phyloP scores from a whole-genome alignment of 768 basidiomycete species.

The Mycena vitilis region DNA sequence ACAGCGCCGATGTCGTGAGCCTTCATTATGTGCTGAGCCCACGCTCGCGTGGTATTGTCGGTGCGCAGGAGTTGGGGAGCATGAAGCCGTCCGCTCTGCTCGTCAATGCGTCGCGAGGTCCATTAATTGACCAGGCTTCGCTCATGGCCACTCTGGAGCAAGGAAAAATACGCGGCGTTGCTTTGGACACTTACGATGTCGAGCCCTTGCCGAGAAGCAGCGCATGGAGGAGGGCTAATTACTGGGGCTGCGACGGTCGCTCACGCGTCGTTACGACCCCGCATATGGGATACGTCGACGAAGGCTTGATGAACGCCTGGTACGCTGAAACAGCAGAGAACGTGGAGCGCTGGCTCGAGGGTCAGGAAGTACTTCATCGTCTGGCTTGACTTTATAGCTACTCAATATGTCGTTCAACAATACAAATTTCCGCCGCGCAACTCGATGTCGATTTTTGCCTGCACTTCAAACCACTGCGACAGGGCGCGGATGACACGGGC shows the following conservation, averaged over 20 bases:
- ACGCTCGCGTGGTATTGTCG: slow-evolving; percentile 5
- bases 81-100: slow-evolving; percentile 5
- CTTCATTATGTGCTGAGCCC: slow-evolving; percentile 5
- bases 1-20: slow-evolving; percentile 6
- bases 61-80: not conserved
- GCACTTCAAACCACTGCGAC: too few species aligned
- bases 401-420: not conserved
- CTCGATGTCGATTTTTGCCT: too few species aligned
- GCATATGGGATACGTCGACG: slow-evolving; percentile 21
- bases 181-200: slow-evolving; percentile 9
- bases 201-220: not conserved
- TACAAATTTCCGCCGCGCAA: not conserved
- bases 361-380: slow-evolving; percentile 16
- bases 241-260: slow-evolving; percentile 11
- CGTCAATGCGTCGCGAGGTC: slow-evolving; percentile 11
- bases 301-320: slow-evolving; percentile 19
- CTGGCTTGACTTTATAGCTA: not conserved
- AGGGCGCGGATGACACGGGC: too few species aligned
- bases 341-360: slow-evolving; percentile 18
- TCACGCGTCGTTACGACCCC: slow-evolving; percentile 13
- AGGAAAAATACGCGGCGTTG: not conserved
- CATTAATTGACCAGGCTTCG: slow-evolving; percentile 5
- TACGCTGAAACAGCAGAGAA: slow-evolving; percentile 25
- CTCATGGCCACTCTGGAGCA: slow-evolving; percentile 10
- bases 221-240: not conserved